Percentiles rank a stretch among this genome's conserved stretches.
Evolutionary conservation across 192 early-diverging fungal genomes (phyloP).

Genomic region (Coemansia sp.): DNA sequence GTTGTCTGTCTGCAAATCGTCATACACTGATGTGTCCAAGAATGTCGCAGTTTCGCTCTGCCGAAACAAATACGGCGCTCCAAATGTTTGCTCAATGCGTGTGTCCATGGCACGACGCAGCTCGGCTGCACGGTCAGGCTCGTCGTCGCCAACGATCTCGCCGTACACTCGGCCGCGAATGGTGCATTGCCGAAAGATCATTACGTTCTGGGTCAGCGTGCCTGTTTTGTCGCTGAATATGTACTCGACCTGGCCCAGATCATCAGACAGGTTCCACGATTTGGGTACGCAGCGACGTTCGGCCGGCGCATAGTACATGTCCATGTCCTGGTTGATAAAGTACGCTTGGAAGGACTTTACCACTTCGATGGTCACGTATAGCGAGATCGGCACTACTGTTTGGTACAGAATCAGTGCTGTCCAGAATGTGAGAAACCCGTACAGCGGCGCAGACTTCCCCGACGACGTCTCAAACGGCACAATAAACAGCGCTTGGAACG

Average conservation of each 20-base stretch:
- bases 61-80: conserved; percentile 58
- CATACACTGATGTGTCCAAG: conserved; percentile 64
- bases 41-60: conserved; percentile 67
- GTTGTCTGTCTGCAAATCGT: conserved; percentile 58
- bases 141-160: conserved; percentile 42
- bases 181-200: conserved; percentile 92
- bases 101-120: conserved; percentile 56
- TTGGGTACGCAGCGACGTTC: conserved; percentile 79
- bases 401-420: conserved; percentile 87
- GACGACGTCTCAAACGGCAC: conserved; percentile 32
- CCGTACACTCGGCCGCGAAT: conserved; percentile 86
- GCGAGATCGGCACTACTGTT: conserved; percentile 93
- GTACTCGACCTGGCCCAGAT: conserved; percentile 94
- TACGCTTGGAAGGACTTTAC: conserved; percentile 90
- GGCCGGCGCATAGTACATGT: conserved; percentile 83
- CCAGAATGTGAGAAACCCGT: conserved; percentile 77
- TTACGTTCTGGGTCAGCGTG: conserved; percentile 94
- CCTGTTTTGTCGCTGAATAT: conserved; percentile 98
- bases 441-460: conserved; percentile 42
- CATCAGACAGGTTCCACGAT: conserved; percentile 91
- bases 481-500: conserved; percentile 55
- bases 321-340: conserved; percentile 86
- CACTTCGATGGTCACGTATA: conserved; percentile 91
- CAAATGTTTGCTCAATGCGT: conserved; percentile 58
- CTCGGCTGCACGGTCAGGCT: conserved; percentile 14